Conservation (phyloP, 2,329 filamentous ascomycete genomes). For the Alternaria infectoria region DNA sequence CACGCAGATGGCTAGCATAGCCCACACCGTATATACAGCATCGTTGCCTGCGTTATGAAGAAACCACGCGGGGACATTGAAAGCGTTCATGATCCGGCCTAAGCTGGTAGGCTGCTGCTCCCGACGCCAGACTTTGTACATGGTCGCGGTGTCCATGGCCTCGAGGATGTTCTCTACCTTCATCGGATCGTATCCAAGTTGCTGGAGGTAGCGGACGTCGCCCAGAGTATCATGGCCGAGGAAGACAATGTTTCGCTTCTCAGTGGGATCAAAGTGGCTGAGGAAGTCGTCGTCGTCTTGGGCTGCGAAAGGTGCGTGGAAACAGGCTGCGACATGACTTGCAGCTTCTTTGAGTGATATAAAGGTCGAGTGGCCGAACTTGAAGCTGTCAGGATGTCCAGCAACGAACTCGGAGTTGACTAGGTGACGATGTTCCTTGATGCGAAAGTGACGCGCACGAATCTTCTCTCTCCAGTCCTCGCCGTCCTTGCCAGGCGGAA, state of each 20-base stretch:
- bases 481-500: slow-evolving; percentile 67
- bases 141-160: slow-evolving; percentile 72
- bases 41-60: slow-evolving; percentile 92
- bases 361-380: slow-evolving; percentile 72
- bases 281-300: slow-evolving; percentile 6
- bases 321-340: slow-evolving; percentile 59
- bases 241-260: slow-evolving; percentile 69
- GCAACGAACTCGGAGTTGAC: slow-evolving; percentile 71
- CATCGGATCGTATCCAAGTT: slow-evolving; percentile 67
- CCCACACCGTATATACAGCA: slow-evolving; percentile 77
- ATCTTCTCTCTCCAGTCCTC: slow-evolving; percentile 72
- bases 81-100: slow-evolving; percentile 64
- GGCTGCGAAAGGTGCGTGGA: slow-evolving; percentile 61
- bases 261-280: slow-evolving; percentile 21
- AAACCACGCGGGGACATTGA: slow-evolving; percentile 68
- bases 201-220: slow-evolving; percentile 72
- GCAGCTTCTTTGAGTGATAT: slow-evolving; percentile 56
- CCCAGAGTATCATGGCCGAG: slow-evolving; percentile 75
- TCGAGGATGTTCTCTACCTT: slow-evolving; percentile 65
- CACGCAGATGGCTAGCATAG: slow-evolving; percentile 69
- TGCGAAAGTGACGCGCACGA: slow-evolving; percentile 75
- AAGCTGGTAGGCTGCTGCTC: slow-evolving; percentile 64
- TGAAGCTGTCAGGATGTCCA: slow-evolving; percentile 76
- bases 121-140: slow-evolving; percentile 70
- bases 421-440: slow-evolving; percentile 70